phyloP scores from a whole-genome alignment of 768 basidiomycete genomes.

The Lyophyllum atratum region DNA sequence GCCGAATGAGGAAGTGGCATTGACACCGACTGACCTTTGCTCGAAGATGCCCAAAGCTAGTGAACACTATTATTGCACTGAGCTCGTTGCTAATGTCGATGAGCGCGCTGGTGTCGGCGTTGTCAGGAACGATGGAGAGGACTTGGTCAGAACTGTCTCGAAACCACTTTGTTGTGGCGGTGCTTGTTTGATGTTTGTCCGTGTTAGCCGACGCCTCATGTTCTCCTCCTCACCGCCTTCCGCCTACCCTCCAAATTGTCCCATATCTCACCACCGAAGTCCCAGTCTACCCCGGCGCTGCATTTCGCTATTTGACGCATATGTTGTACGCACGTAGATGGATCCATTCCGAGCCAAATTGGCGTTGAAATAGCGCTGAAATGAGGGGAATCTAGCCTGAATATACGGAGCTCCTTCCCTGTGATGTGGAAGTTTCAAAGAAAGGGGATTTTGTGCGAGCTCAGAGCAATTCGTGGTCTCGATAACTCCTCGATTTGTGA shows the following conservation, averaged over 20 bases:
- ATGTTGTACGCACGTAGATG: background rate
- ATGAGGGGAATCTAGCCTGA: background rate
- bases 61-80: background rate
- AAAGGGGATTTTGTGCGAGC: conserved; percentile 10
- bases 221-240: conserved; percentile 19
- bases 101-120: conserved; percentile 1
- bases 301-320: background rate
- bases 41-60: background rate
- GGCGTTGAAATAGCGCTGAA: background rate
- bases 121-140: conserved; percentile 10
- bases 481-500: conserved; percentile 9
- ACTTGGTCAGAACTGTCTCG: conserved; percentile 10
- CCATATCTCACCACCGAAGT: background rate
- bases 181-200: conserved; percentile 21
- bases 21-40: background rate
- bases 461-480: conserved; percentile 7
- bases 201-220: conserved; percentile 13
- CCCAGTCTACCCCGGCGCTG: background rate
- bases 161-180: conserved; percentile 18
- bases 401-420: background rate
- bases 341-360: background rate
- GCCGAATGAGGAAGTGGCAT: background rate
- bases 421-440: conserved; percentile 15
- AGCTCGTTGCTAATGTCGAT: conserved; percentile 7
- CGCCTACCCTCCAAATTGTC: conserved; percentile 7